Conservation (phyloP, 1,284 basidiomycete genomes). For the Rhodotorula sp. region DNA sequence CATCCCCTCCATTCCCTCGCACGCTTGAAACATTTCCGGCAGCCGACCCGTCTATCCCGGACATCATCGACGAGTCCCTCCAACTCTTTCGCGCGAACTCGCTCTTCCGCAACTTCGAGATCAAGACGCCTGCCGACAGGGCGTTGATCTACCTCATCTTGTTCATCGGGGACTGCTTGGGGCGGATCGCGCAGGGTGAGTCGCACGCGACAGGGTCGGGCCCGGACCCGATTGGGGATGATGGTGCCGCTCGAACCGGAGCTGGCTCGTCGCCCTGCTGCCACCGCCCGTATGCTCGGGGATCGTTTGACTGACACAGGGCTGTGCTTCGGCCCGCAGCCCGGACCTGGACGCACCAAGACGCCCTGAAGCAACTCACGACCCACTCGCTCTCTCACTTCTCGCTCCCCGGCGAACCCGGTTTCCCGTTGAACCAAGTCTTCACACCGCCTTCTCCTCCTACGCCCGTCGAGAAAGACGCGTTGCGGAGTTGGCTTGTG, state of each 20-base stretch:
- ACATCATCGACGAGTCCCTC: constrained; percentile 94
- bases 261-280: constrained; percentile 33
- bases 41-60: constrained; percentile 73
- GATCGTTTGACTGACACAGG: neutral
- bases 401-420: constrained; percentile 91
- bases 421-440: constrained; percentile 88
- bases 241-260: too few relatives aligned
- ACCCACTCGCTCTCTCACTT: constrained; percentile 92
- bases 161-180: constrained; percentile 95
- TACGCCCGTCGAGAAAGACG: constrained; percentile 76
- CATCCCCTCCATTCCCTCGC: constrained; percentile 2
- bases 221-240: too few relatives aligned
- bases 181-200: constrained; percentile 65
- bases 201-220: neutral
- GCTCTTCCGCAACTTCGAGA: constrained; percentile 99
- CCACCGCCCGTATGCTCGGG: constrained; percentile 47
- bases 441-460: constrained; percentile 68
- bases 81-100: constrained; percentile 99
- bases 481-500: constrained; percentile 82
- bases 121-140: constrained; percentile 94
- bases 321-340: constrained; percentile 4
- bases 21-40: constrained; percentile 41
- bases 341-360: constrained; percentile 52
- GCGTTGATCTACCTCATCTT: constrained; percentile 96
- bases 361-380: constrained; percentile 83